Conservation (phyloP, 148 eudicot genomes). For the Cornus kousa region DNA sequence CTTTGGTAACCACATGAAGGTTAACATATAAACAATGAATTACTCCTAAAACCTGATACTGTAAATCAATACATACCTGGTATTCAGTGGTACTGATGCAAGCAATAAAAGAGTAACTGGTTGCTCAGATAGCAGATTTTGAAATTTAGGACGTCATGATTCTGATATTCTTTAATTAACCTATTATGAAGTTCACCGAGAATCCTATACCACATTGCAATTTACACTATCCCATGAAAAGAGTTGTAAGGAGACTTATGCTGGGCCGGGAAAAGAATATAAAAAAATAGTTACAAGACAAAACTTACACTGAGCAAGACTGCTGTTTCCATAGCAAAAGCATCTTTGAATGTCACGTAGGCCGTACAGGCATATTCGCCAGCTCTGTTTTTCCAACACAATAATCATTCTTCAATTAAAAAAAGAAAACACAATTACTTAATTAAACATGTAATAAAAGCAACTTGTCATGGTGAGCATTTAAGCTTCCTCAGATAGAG, state of each 20-base stretch:
- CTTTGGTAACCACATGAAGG: no score
- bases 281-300: not conserved
- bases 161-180: no score
- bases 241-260: not conserved
- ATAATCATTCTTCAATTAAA: not conserved
- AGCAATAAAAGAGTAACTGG: no score
- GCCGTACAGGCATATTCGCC: slow-evolving; percentile 40
- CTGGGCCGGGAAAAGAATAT: not conserved
- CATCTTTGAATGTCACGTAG: slow-evolving; percentile 36
- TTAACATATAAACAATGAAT: no score
- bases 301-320: slow-evolving; percentile 42
- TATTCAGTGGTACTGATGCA: no score
- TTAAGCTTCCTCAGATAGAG: no score
- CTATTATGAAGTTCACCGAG: no score
- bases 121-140: no score
- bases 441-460: not conserved
- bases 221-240: not conserved
- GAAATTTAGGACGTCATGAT: no score
- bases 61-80: no score
- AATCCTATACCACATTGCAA: no score
- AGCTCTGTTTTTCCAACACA: slow-evolving; percentile 23
- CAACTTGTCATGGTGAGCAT: not conserved
- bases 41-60: no score
- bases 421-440: not conserved
- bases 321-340: slow-evolving; percentile 43